Conservation (phyloP, 106 monocot species). For the Allium sativum region DNA sequence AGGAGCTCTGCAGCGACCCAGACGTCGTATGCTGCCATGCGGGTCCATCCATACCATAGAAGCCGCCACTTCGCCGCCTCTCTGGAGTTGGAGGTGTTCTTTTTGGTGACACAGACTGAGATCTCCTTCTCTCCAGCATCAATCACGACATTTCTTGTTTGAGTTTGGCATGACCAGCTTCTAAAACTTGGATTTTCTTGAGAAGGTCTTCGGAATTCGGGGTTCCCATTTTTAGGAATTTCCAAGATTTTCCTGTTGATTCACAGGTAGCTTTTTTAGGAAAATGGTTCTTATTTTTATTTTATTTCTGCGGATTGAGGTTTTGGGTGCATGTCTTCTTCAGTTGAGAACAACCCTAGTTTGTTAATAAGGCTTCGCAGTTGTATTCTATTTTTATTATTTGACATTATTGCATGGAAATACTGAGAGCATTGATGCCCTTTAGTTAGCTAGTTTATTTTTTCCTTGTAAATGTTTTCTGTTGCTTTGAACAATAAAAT, state of each 20-base stretch:
- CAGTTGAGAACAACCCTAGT: no score
- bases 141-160: constrained; percentile 78
- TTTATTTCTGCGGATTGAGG: no score
- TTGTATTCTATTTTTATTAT: no score
- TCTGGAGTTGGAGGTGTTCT: constrained; percentile 13
- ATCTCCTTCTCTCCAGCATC: constrained; percentile 25
- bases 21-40: not conserved
- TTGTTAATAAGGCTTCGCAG: no score
- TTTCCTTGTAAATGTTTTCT: no score
- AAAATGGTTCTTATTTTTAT: no score
- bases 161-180: constrained; percentile 50
- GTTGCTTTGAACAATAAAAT: no score
- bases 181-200: constrained; percentile 78
- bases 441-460: no score
- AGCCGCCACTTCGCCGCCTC: constrained; percentile 22
- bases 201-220: constrained; percentile 41
- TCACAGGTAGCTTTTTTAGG: not conserved
- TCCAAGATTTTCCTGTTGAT: not conserved
- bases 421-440: no score
- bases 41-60: constrained; percentile 11
- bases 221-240: constrained; percentile 9
- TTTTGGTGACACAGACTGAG: constrained; percentile 76
- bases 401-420: no score
- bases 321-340: no score
- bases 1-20: not conserved